A percentile compares a stretch with the other conserved stretches of the same genome.
phyloP scores from a whole-genome alignment of 495 filamentous ascomycete species.

The Aspergillus heteromorphus region DNA sequence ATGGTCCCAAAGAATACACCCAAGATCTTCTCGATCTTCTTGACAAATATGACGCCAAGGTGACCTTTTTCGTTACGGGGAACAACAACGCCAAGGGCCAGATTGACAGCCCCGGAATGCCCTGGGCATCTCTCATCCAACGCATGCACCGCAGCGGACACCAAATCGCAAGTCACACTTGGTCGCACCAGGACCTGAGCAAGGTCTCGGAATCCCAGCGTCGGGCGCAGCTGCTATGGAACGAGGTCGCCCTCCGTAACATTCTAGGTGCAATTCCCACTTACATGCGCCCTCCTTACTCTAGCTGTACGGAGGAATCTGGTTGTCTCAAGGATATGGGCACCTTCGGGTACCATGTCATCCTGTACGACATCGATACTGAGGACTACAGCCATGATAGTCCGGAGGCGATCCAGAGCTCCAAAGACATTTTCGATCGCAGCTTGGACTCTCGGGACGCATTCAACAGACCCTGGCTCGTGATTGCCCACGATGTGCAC shows the following conservation, averaged over 20 bases:
- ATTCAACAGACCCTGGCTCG: slow-evolving; percentile 51
- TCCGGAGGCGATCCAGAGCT: slow-evolving; percentile 55
- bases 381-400: slow-evolving; percentile 66
- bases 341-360: slow-evolving; percentile 67
- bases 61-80: slow-evolving; percentile 77
- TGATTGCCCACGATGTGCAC: slow-evolving; percentile 78
- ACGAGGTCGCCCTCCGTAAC: slow-evolving; percentile 74
- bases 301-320: slow-evolving; percentile 54
- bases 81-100: slow-evolving; percentile 67
- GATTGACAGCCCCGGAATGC: slow-evolving; percentile 55
- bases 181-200: slow-evolving; percentile 72
- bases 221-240: slow-evolving; percentile 65
- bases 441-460: slow-evolving; percentile 35
- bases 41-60: slow-evolving; percentile 59
- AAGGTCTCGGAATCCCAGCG: slow-evolving; percentile 51
- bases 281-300: slow-evolving; percentile 83
- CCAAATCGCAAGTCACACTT: slow-evolving; percentile 80
- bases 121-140: slow-evolving; percentile 57
- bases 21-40: slow-evolving; percentile 63
- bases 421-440: slow-evolving; percentile 66
- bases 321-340: slow-evolving; percentile 57
- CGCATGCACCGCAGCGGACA: slow-evolving; percentile 69
- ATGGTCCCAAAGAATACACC: slow-evolving; percentile 70
- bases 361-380: slow-evolving; percentile 75
- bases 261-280: slow-evolving; percentile 77